Conservation (phyloP, 768 basidiomycete genomes). For the Dentipellis fragilis region DNA sequence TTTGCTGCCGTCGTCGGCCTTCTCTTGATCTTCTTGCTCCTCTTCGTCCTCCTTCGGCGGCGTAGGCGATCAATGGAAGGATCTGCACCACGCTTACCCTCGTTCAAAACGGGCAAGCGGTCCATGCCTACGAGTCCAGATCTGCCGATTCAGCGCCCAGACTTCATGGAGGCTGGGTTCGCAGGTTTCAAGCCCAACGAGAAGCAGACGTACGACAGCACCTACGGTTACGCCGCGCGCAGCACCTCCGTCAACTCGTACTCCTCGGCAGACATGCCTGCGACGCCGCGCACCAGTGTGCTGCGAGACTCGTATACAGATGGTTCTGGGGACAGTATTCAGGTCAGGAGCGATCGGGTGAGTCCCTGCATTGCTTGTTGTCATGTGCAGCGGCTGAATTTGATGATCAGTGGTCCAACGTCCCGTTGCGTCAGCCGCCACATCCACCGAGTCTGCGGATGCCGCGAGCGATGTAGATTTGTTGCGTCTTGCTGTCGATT, state of each 20-base stretch:
- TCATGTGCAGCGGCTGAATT: neutral
- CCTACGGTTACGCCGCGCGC: neutral
- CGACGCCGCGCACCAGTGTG: neutral
- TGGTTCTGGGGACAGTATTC: neutral
- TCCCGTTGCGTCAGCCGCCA: neutral
- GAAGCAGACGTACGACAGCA: neutral
- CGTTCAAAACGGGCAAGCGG: neutral
- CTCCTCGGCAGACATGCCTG: neutral
- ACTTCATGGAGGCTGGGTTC: neutral
- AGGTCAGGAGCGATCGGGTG: too few relatives aligned
- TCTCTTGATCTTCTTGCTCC: neutral
- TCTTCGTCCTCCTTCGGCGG: conserved; percentile 1
- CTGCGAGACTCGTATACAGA: neutral
- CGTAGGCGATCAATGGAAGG: neutral
- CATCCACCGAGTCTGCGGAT: neutral
- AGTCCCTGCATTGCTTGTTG: too few relatives aligned
- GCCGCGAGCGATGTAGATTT: neutral
- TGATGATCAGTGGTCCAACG: conserved; percentile 3
- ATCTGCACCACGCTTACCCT: too few relatives aligned
- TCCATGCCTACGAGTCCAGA: neutral
- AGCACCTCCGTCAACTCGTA: neutral
- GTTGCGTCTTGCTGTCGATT: too few relatives aligned
- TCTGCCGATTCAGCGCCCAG: conserved; percentile 5
- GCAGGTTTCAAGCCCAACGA: neutral
- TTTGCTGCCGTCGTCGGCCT: neutral